A percentile compares a stretch with the other conserved stretches of the same genome.
These are phyloP conservation scores for Fusarium nodosum DNA, from an alignment of 2,329 filamentous ascomycete species.

Conservation along the genomic window DNA sequence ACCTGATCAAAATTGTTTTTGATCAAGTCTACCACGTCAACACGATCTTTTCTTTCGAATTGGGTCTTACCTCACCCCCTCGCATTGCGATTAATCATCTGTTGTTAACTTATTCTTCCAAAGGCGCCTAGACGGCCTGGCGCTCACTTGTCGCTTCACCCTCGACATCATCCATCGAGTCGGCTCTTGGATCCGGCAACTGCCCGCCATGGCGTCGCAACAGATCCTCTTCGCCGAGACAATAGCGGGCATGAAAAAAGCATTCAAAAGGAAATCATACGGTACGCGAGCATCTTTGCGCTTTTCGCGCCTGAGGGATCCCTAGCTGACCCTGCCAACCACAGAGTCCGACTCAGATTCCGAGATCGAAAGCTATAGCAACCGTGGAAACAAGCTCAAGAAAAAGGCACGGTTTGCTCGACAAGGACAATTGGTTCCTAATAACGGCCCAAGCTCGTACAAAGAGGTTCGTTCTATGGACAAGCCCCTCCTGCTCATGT, in stretches of 20 bases:
- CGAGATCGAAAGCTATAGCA: conserved; percentile 76
- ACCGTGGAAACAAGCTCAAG: conserved; percentile 85
- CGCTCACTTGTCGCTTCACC: conserved; percentile 38
- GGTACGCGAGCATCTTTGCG: conserved; percentile 58
- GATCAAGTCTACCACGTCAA: conserved; percentile 21
- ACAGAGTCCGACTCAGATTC: conserved; percentile 84
- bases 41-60: conserved; percentile 13
- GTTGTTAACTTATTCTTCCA: background rate
- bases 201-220: conserved; percentile 61
- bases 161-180: conserved; percentile 32
- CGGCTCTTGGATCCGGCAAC: conserved; percentile 25
- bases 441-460: conserved; percentile 76
- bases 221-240: conserved; percentile 75
- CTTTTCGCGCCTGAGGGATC: conserved; percentile 7
- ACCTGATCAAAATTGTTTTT: conserved; percentile 44
- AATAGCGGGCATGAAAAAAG: conserved; percentile 76
- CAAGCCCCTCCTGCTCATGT: conserved; percentile 19
- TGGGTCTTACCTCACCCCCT: background rate
- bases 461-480: conserved; percentile 69
- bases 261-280: conserved; percentile 73
- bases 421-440: conserved; percentile 76
- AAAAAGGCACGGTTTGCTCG: conserved; percentile 79
- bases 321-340: conserved; percentile 42
- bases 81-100: background rate
- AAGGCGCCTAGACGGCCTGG: conserved; percentile 22